These are phyloP conservation scores for Rhodosporidiobolus odoratus DNA, from an alignment of 768 basidiomycete species.

Conservation along the genomic window DNA sequence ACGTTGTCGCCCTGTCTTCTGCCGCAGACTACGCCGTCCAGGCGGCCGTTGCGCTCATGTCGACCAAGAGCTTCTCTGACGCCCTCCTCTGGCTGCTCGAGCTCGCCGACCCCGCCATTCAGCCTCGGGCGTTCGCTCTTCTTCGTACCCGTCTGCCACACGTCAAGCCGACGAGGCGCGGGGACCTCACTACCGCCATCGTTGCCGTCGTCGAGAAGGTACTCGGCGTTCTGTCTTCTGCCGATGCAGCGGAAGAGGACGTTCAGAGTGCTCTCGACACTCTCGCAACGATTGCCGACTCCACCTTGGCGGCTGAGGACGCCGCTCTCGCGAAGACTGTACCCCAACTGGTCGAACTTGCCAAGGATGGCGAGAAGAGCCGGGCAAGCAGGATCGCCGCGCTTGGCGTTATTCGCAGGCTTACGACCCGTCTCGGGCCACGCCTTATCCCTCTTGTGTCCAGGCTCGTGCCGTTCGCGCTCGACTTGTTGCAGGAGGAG, in stretches of 20 bases:
- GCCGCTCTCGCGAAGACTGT: slow-evolving; percentile 57
- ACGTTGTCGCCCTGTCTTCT: slow-evolving; percentile 30
- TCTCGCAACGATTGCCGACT: slow-evolving; percentile 57
- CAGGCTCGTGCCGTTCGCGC: slow-evolving; percentile 57
- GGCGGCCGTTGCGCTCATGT: slow-evolving; percentile 59
- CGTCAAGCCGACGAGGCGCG: slow-evolving; percentile 58
- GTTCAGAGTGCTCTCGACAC: slow-evolving; percentile 45
- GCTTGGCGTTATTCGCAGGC: slow-evolving; percentile 56
- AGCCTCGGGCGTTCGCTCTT: slow-evolving; percentile 57
- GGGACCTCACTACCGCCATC: slow-evolving; percentile 49
- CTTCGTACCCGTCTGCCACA: slow-evolving; percentile 62
- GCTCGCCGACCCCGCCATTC: slow-evolving; percentile 31
- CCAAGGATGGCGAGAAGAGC: slow-evolving; percentile 43
- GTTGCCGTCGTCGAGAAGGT: slow-evolving; percentile 49
- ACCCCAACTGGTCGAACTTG: slow-evolving; percentile 56
- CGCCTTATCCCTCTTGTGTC: slow-evolving; percentile 81
- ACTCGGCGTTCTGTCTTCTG: neutral
- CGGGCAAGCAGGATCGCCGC: slow-evolving; percentile 49
- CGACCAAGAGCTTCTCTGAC: slow-evolving; percentile 60
- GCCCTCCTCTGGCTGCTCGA: slow-evolving; percentile 40
- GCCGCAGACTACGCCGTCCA: slow-evolving; percentile 52
- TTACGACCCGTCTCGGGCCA: slow-evolving; percentile 66
- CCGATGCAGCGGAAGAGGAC: neutral
- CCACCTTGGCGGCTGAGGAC: slow-evolving; percentile 65
- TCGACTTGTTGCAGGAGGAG: slow-evolving; percentile 30